Percentiles rank a stretch among this genome's conserved stretches.
phyloP scores from a whole-genome alignment of 2,329 filamentous ascomycete genomes.

The Aspergillus melleus region DNA sequence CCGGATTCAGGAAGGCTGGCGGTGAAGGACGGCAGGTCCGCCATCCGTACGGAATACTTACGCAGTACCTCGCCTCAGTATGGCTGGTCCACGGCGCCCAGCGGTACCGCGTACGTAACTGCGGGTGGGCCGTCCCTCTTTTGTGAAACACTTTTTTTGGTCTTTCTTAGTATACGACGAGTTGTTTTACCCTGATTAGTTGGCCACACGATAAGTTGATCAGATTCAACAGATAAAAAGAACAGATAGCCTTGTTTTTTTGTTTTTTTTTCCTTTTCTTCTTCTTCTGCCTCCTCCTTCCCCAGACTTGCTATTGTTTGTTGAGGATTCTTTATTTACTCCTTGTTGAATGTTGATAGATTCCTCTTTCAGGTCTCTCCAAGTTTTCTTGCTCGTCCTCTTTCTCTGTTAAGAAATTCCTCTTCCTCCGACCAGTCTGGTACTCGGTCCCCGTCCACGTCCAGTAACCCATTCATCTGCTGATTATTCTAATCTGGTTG shows the following conservation, averaged over 20 bases:
- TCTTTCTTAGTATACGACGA: neutral
- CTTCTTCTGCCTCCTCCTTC: neutral
- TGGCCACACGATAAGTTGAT: too few relatives aligned
- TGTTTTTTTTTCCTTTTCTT: too few relatives aligned
- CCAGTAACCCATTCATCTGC: too few relatives aligned
- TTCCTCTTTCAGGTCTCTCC: too few relatives aligned
- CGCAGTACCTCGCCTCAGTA: neutral
- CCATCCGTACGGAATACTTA: neutral
- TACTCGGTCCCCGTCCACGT: neutral
- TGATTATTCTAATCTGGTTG: too few relatives aligned
- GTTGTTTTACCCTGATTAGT: neutral
- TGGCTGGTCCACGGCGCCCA: neutral
- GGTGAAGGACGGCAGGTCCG: neutral
- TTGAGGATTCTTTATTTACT: too few relatives aligned
- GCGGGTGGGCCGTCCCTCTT: conserved; percentile 11
- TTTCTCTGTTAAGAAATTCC: too few relatives aligned
- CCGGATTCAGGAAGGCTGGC: neutral
- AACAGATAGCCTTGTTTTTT: neutral
- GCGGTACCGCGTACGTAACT: conserved; percentile 9
- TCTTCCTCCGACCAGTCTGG: conserved; percentile 5
- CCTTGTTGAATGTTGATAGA: too few relatives aligned
- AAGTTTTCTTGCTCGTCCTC: too few relatives aligned
- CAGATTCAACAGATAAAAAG: too few relatives aligned
- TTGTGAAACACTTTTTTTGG: conserved; percentile 6
- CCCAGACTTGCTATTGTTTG: neutral